A percentile compares a stretch with the other conserved stretches of the same genome.
Evolutionary conservation across 2,329 filamentous ascomycete species (phyloP).

Genomic region (Taxawa tesnikishii): DNA sequence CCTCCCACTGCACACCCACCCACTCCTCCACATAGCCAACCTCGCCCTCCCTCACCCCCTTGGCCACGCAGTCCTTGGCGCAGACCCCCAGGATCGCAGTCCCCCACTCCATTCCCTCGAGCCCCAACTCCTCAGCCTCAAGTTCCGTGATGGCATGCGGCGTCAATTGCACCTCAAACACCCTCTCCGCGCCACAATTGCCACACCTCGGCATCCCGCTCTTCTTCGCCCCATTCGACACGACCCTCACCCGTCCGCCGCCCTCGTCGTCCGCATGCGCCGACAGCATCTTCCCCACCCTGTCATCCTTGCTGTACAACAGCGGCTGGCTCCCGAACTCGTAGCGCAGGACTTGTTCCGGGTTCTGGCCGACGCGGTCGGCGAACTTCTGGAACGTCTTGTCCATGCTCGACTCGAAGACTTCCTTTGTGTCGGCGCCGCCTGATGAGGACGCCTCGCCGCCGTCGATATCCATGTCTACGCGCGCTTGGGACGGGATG

Average conservation of each 20-base stretch:
- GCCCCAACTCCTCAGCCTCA: constrained; percentile 55
- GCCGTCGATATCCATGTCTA: constrained; percentile 14
- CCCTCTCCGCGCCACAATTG: constrained; percentile 61
- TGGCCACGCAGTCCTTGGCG: constrained; percentile 59
- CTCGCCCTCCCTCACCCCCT: constrained; percentile 44
- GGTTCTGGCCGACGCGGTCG: constrained; percentile 37
- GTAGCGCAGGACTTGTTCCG: constrained; percentile 38
- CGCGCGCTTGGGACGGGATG: constrained; percentile 34
- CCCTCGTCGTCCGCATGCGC: constrained; percentile 16
- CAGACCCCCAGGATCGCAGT: constrained; percentile 84
- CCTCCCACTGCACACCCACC: constrained; percentile 98
- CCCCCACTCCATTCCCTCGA: constrained; percentile 95
- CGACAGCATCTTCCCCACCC: constrained; percentile 53
- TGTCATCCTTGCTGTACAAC: constrained; percentile 68
- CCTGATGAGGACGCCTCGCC: constrained; percentile 12
- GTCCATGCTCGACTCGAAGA: constrained; percentile 37
- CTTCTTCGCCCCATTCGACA: constrained; percentile 17
- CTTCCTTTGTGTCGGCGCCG: constrained; percentile 24
- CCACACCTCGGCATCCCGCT: constrained; percentile 58
- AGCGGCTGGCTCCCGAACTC: constrained; percentile 41
- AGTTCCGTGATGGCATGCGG: constrained; percentile 83
- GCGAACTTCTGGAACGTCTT: constrained; percentile 39
- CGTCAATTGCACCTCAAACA: constrained; percentile 86
- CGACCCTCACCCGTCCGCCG: constrained; percentile 17
- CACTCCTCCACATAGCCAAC: constrained; percentile 85